Percentiles rank a stretch among this genome's conserved stretches.
These are phyloP conservation scores for Ophiostoma populinum DNA, from an alignment of 2,329 filamentous ascomycete genomes.

Conservation along the genomic window DNA sequence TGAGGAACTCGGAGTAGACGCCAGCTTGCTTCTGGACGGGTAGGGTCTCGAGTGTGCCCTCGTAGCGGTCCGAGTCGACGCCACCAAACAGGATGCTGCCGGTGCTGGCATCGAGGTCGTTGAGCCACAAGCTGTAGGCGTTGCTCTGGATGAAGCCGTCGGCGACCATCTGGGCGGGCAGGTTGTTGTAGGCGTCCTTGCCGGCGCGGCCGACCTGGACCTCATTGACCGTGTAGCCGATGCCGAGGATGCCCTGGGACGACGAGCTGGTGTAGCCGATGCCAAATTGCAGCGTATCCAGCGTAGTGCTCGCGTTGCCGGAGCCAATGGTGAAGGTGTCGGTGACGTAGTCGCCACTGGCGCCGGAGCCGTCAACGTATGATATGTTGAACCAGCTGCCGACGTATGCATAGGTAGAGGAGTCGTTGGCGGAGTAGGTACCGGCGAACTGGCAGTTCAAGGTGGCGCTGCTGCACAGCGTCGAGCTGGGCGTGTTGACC, in stretches of 20 bases:
- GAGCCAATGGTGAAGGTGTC: constrained; percentile 49
- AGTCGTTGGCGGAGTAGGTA: constrained; percentile 51
- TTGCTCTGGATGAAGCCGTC: constrained; percentile 44
- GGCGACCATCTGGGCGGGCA: constrained; percentile 47
- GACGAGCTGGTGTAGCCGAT: constrained; percentile 48
- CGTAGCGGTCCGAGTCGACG: constrained; percentile 48
- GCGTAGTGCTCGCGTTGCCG: constrained; percentile 5
- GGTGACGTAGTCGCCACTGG: constrained; percentile 61
- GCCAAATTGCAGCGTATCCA: constrained; percentile 47
- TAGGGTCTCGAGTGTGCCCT: constrained; percentile 44
- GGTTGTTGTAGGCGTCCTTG: constrained; percentile 43
- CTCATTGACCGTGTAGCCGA: constrained; percentile 70
- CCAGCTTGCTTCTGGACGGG: constrained; percentile 42
- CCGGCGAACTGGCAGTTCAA: constrained; percentile 43
- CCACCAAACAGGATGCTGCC: constrained; percentile 62
- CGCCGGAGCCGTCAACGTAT: constrained; percentile 68
- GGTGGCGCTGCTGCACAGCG: constrained; percentile 32
- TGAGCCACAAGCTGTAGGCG: constrained; percentile 60
- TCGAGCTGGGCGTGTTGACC: constrained; percentile 49
- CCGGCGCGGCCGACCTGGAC: constrained; percentile 46
- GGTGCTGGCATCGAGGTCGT: constrained; percentile 47
- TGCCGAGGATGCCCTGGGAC: constrained; percentile 61
- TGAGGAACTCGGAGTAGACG: constrained; percentile 43
- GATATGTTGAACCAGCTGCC: constrained; percentile 70
- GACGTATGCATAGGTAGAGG: constrained; percentile 60